Base-by-base conservation (phyloP, 2,329 filamentous ascomycete genomes). In the Escovopsis weberi region DNA sequence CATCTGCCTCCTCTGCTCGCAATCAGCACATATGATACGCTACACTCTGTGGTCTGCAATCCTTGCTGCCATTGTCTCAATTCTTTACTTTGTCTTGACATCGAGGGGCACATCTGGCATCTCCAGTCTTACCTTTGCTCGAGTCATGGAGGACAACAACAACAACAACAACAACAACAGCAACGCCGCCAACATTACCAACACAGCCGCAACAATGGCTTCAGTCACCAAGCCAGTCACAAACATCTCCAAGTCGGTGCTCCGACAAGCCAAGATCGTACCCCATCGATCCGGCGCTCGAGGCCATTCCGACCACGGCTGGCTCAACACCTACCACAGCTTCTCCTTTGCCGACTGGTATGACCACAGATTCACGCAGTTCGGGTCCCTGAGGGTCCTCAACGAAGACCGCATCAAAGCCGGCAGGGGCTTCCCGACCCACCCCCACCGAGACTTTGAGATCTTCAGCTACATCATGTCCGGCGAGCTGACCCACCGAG, bases 391-490 rank as follows among this genome's bases (percentile, higher is more conserved):
- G 38, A 78, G 86, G 44, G 85, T 94, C 34, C 78, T 94, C 54
- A 94, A 94, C 56, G 86, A 94, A 65, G 86, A 94, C 59, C 80
- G 85, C 32, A 85, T 94, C 32, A 74, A 76, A 53, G 66, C 79
- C 26, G 73, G 76, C 46, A 77, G 72, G 9, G 86, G 86, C 4
- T 94, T 94, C 64, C 85, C 85, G 4, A 87, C 84, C 0, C 87
- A 94, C 58, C 78, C 78, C 26, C 87, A 94, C 61, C 75, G 81
- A 48, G 83, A 94, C 59, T 88, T 86, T 59, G 83, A 93, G 61
- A 94, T 94, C 64, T 93, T 89, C 70, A 80, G 74, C 56, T 91
- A 94, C 64, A 81, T 93, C 54, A 69, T 94, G n/a, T 76, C 70
- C 38, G 86, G 87, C 49, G 84, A 89, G 62, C 74, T 94, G 48